Evolutionary conservation across 2,329 filamentous ascomycete genomes (phyloP), one percentile per base, ranked within the genome.

Genomic region (Leptographium galeiforme): DNA sequence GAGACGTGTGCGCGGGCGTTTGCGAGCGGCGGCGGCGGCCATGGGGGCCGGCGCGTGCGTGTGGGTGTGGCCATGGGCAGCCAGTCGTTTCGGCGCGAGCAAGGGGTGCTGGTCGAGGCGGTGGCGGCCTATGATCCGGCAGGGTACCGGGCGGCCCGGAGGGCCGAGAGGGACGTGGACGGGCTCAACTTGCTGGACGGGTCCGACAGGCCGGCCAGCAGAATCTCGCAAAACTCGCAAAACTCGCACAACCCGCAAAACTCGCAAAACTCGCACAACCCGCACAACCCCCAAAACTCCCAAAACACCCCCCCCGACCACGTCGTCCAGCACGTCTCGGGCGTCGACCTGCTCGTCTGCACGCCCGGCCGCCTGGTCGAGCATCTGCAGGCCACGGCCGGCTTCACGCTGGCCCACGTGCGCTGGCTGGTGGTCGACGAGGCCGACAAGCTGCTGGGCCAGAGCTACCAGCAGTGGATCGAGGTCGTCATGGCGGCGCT

Each of bases 361-460:
- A 97, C 91, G 0, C 91, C 91, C 0, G 93, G 93, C 56, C 81
- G 91, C 57, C 77, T 97, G 1, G 89, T 97, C 5, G 91, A 97
- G 61, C 91, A 97, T 66, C 77, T 96, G 50, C 84, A 85, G 58
- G 82, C 84, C 56, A 97, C 91, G 0, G 79, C 81, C 4, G 89
- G 89, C 0, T 96, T 97, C 65, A 79, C 76, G 0, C 73, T 97
- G 25, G 79, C 85, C 54, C 77, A 86, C 63, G 73, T 96, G 6
- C 80, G 87, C 56, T 97, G 90, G 89, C 74, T 97, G 0, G 80
- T 96, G 3, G 85, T 96, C 47, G 91, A 97, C 62, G 91, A 97
- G 68, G 93, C 91, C 12, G 91, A 97, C 67, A 89, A 93, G 63
- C 72, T 97, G 13, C 77, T 97, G 7, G 85, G 90, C 45, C 88